Base-by-base conservation (phyloP, 805 yeast species). In the Scheffersomyces stipitis region DNA sequence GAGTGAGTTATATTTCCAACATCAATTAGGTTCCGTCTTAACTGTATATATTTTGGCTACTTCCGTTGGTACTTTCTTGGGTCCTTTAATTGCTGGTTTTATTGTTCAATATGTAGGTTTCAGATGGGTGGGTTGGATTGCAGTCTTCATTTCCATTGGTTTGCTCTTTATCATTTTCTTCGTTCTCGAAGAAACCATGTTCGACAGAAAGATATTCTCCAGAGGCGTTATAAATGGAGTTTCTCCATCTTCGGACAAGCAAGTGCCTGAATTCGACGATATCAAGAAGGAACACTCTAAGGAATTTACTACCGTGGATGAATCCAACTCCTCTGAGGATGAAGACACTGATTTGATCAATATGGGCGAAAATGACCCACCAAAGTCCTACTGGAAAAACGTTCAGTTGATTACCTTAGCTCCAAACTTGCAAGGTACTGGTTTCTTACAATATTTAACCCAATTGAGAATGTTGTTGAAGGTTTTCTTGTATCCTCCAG, bases 21-120 rank as follows among this genome's bases (percentile, higher is more conserved):
- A 86, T 57, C 89, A 86, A 53, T 66, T 86, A 16, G 88, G 90
- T 34, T 67, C 81, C 18, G 79, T 78, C 9, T 71, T 87, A 58
- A 86, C 93, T 0, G 67, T 80, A 12, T 87, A 86, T 60, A 85
- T 84, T 44, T 52, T 85, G 62, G 81, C 86, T 17, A 80, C 88
- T 3, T 80, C 89, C 23, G 75, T 81, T 10, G 91, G 93, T 37
- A 82, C 90, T 2, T 86, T 81, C 54, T 62, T 86, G 41, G 91
- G 93, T 2, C 95, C 95, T 2, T 62, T 86, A 36, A 72, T 84
- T 45, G 90, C 88, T 14, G 89, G 88, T n/a, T 78, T 80, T 48
- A 77, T 84, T 45, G 75, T 80, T 6, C 71, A 76, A 30, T 62
- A 73, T 30, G 67, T 75, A 18, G 72, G 78, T n/a, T 86, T 85